Conservation (phyloP, 2,329 filamentous ascomycete genomes). For the Plenodomus tracheiphilus region DNA sequence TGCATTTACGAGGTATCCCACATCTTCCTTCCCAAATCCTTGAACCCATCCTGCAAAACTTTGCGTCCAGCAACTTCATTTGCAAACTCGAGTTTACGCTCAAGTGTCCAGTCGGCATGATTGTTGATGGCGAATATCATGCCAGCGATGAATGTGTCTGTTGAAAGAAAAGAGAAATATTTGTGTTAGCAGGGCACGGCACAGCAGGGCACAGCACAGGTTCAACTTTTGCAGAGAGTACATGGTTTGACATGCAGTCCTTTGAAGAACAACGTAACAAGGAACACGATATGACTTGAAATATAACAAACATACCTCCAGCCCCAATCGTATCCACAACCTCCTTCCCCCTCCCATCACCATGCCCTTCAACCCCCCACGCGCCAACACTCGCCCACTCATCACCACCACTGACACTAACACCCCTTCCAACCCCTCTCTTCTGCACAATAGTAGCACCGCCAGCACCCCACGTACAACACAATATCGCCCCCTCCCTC, state of each 20-base stretch:
- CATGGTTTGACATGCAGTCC: too few relatives aligned
- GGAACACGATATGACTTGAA: too few relatives aligned
- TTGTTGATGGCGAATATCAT: slow-evolving; percentile 65
- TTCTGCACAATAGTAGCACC: slow-evolving; percentile 56
- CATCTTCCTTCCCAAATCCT: slow-evolving; percentile 11
- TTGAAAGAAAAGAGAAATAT: too few relatives aligned
- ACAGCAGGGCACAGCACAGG: too few relatives aligned
- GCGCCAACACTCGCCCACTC: slow-evolving; percentile 9
- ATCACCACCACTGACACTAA: too few relatives aligned
- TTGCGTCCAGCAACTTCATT: slow-evolving; percentile 70
- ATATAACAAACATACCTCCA: slow-evolving; percentile 44
- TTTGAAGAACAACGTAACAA: too few relatives aligned
- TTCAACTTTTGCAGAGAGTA: too few relatives aligned
- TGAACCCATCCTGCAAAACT: slow-evolving; percentile 68
- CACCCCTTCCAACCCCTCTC: not conserved
- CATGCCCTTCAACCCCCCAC: slow-evolving; percentile 14
- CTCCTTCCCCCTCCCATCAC: not conserved
- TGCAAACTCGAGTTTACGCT: slow-evolving; percentile 61
- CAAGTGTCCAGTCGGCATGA: slow-evolving; percentile 55
- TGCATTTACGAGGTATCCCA: too few relatives aligned
- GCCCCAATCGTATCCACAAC: slow-evolving; percentile 67
- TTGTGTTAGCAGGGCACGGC: too few relatives aligned
- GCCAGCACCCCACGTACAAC: slow-evolving; percentile 63
- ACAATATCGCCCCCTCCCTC: slow-evolving; percentile 50
- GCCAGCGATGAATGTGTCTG: slow-evolving; percentile 73